A percentile compares a stretch with the other conserved stretches of the same genome.
Conservation (phyloP, 1,139 yeast species). For the Blastobotrys arbuscula region DNA sequence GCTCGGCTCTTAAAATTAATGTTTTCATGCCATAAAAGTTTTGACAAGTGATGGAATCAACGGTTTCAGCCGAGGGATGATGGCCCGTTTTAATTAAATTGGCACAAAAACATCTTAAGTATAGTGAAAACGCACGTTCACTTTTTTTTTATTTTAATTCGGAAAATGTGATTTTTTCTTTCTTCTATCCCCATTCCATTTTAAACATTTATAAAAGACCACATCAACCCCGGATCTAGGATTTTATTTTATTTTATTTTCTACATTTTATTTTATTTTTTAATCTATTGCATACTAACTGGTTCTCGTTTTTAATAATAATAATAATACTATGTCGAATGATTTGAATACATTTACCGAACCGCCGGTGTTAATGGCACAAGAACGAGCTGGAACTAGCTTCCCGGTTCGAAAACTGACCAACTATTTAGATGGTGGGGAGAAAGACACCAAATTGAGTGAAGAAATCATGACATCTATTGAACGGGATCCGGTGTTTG, state of each 20-base stretch:
- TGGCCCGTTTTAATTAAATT: neutral
- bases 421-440: conserved; percentile 51
- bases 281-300: too few relatives aligned
- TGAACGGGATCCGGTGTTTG: conserved; percentile 53
- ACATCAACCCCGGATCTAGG: neutral
- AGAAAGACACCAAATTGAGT: conserved; percentile 40
- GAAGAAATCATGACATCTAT: conserved; percentile 44
- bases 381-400: conserved; percentile 45
- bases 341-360: conserved; percentile 31
- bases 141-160: too few relatives aligned
- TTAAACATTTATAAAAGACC: too few relatives aligned
- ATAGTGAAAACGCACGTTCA: too few relatives aligned
- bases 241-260: too few relatives aligned
- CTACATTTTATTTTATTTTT: too few relatives aligned
- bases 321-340: neutral
- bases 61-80: neutral
- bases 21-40: too few relatives aligned
- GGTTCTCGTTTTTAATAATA: too few relatives aligned
- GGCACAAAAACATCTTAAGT: too few relatives aligned
- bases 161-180: too few relatives aligned
- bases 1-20: too few relatives aligned
- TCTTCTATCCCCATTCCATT: neutral
- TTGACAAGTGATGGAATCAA: too few relatives aligned
- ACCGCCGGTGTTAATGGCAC: conserved; percentile 36
- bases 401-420: conserved; percentile 47